phyloP scores from a whole-genome alignment of 2,329 filamentous ascomycete species.

The Alternaria hordeiaustralica region DNA sequence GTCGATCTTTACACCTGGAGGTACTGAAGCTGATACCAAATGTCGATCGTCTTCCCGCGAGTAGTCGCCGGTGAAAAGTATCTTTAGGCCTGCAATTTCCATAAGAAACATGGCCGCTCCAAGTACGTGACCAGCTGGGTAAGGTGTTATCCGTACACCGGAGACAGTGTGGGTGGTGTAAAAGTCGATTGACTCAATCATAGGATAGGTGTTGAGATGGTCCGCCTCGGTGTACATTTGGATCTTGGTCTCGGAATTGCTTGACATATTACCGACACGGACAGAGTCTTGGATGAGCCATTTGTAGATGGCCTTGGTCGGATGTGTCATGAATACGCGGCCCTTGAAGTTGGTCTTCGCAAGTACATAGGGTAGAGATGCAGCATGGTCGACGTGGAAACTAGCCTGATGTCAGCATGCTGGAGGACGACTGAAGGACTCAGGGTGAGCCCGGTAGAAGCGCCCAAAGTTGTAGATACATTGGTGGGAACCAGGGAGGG shows the following conservation, averaged over 20 bases:
- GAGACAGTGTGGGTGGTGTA: conserved; percentile 97
- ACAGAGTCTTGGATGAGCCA: conserved; percentile 99
- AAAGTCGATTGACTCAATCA: conserved; percentile 97
- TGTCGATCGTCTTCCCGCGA: conserved; percentile 94
- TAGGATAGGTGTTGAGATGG: conserved; percentile 88
- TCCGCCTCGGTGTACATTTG: conserved; percentile 93
- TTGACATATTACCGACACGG: conserved; percentile 76
- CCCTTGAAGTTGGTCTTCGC: conserved; percentile 98
- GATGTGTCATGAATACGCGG: conserved; percentile 98
- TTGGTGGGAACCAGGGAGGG: conserved; percentile 22
- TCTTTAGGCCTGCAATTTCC: conserved; percentile 94
- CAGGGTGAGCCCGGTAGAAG: not conserved
- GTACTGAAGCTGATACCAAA: conserved; percentile 91
- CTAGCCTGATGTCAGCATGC: conserved; percentile 56
- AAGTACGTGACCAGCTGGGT: conserved; percentile 96
- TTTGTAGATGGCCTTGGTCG: conserved; percentile 99
- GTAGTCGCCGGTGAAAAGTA: conserved; percentile 98
- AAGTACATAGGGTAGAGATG: conserved; percentile 95
- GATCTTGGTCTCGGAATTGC: conserved; percentile 67
- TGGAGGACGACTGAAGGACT: not conserved
- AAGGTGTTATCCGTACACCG: conserved; percentile 94
- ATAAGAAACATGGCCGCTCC: conserved; percentile 98
- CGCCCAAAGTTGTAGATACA: conserved; percentile 22
- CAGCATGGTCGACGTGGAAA: conserved; percentile 99
- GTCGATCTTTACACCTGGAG: conserved; percentile 87